Evolutionary conservation across 2,329 filamentous ascomycete genomes (phyloP).

Genomic region (Daldinia sp.): DNA sequence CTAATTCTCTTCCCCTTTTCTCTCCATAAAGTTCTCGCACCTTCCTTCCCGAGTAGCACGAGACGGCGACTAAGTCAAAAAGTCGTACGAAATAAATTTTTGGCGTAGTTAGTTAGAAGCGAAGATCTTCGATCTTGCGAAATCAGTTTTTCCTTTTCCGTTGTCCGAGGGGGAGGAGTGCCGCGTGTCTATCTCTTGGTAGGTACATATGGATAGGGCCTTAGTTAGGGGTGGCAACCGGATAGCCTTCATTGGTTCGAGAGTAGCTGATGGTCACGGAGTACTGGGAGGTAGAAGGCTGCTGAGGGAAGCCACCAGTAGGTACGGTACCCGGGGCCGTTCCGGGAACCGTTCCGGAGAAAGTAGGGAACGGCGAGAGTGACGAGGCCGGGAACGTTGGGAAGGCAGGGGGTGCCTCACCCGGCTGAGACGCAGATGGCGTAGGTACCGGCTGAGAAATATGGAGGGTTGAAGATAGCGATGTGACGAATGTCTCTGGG

Average conservation of each 20-base stretch:
- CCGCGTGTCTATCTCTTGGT: constrained; percentile 4
- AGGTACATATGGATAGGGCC: background rate
- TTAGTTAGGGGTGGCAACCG: constrained; percentile 15
- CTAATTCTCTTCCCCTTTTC: background rate
- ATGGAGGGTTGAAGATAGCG: constrained; percentile 1
- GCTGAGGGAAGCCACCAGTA: constrained; percentile 8
- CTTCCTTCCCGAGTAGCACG: constrained; percentile 17
- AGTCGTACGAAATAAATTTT: constrained; percentile 15
- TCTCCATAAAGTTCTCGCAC: constrained; percentile 4
- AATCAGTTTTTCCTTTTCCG: constrained; percentile 2
- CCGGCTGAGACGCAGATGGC: constrained; percentile 1
- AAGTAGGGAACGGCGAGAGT: background rate
- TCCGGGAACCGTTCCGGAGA: background rate
- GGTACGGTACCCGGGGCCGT: constrained; percentile 4
- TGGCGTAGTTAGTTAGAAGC: background rate
- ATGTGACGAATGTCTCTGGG: constrained; percentile 2
- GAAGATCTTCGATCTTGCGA: constrained; percentile 24
- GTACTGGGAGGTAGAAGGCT: constrained; percentile 9
- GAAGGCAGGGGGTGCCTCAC: background rate
- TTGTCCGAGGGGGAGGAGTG: background rate
- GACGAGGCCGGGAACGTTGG: constrained; percentile 6
- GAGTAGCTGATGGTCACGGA: constrained; percentile 22
- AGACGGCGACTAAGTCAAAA: background rate
- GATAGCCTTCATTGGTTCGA: constrained; percentile 9
- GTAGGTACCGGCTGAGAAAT: background rate